A percentile compares a stretch with the other conserved stretches of the same genome.
phyloP scores from a whole-genome alignment of 2,329 filamentous ascomycete genomes.

The Aspergillus proliferans region DNA sequence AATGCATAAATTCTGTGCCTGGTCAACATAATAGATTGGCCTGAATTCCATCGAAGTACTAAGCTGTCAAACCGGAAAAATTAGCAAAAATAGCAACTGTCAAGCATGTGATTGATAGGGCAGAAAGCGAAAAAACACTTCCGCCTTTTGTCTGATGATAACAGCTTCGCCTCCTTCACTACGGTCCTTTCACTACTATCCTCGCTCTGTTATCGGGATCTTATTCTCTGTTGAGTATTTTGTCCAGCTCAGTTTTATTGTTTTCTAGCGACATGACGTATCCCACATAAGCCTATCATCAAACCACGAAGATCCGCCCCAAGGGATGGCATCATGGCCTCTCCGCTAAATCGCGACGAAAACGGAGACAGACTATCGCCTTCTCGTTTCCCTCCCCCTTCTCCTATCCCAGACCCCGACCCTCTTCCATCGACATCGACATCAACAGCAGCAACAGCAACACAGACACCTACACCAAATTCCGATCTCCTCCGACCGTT shows the following conservation, averaged over 20 bases:
- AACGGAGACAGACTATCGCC: constrained; percentile 3
- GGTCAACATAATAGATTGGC: too few species aligned
- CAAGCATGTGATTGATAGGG: constrained; percentile 12
- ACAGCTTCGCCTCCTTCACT: not conserved
- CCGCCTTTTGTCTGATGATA: constrained; percentile 9
- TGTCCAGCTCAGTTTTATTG: constrained; percentile 2
- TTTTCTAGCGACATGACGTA: constrained; percentile 23
- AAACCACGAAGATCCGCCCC: not conserved
- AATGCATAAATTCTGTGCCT: too few species aligned
- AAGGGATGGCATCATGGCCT: constrained; percentile 30
- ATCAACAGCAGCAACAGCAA: constrained; percentile 16
- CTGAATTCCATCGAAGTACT: too few species aligned
- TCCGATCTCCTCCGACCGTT: constrained; percentile 41
- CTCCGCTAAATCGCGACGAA: constrained; percentile 24
- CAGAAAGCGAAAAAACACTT: constrained; percentile 11
- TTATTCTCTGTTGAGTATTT: not conserved
- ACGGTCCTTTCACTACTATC: not conserved
- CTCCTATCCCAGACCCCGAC: not conserved
- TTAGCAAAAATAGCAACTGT: too few species aligned
- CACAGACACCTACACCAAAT: not conserved
- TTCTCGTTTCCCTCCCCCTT: too few species aligned
- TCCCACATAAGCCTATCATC: constrained; percentile 13
- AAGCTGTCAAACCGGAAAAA: too few species aligned
- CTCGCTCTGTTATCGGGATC: constrained; percentile 1
- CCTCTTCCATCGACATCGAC: constrained; percentile 12